Conservation (phyloP, 2,329 filamentous ascomycete species). For the Triangularia verruculosa region DNA sequence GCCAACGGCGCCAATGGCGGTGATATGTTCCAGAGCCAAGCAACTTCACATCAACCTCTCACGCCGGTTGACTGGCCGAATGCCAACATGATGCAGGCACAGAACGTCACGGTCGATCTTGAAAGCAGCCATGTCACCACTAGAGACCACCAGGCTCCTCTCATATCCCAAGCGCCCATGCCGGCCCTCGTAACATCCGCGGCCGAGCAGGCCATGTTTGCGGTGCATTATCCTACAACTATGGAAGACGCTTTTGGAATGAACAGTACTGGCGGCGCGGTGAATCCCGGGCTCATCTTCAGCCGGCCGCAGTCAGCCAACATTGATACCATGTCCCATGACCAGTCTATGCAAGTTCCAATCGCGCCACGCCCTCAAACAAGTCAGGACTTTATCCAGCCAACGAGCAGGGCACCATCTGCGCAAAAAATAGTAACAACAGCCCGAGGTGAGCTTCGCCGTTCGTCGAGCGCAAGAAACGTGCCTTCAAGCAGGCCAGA, state of each 20-base stretch:
- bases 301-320: constrained; percentile 49
- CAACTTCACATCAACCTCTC: constrained; percentile 42
- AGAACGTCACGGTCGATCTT: constrained; percentile 35
- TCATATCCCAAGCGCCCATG: constrained; percentile 51
- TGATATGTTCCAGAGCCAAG: constrained; percentile 43
- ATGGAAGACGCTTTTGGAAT: constrained; percentile 53
- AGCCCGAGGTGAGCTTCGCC: constrained; percentile 37
- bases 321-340: constrained; percentile 40
- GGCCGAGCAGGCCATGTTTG: constrained; percentile 38
- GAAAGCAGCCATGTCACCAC: constrained; percentile 30
- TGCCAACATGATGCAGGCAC: constrained; percentile 54
- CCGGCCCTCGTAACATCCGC: constrained; percentile 40
- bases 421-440: constrained; percentile 25
- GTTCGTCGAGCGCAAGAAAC: constrained; percentile 46
- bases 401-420: constrained; percentile 27
- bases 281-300: constrained; percentile 59
- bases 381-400: constrained; percentile 17
- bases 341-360: constrained; percentile 30
- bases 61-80: constrained; percentile 57
- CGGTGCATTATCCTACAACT: constrained; percentile 41
- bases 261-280: constrained; percentile 42
- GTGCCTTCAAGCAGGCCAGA: constrained; percentile 42
- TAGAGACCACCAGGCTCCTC: constrained; percentile 41
- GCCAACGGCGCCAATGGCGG: constrained; percentile 40
- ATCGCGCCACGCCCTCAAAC: constrained; percentile 19